Evolutionary conservation across 257 asterid genomes (phyloP).

Genomic region (Craterostigma plantagineum): DNA sequence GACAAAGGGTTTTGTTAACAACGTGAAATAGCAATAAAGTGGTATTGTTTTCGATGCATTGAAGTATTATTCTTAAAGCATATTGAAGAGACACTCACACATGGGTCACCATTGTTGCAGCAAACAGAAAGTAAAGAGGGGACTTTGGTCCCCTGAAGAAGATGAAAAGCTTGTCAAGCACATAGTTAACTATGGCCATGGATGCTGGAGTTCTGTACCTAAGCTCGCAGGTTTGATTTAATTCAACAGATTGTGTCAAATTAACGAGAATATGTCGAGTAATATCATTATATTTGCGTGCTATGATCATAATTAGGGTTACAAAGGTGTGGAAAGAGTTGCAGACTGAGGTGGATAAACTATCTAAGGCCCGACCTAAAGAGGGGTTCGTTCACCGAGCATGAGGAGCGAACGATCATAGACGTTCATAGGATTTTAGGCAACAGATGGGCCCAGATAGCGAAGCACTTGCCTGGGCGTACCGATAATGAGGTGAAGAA

Average conservation of each 20-base stretch:
- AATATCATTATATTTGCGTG: not conserved
- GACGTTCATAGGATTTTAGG: slow-evolving; percentile 79
- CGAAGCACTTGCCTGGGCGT: slow-evolving; percentile 85
- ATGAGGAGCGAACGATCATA: slow-evolving; percentile 64
- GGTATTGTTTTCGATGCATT: too few relatives aligned
- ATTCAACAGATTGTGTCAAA: too few relatives aligned
- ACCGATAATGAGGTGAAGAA: slow-evolving; percentile 93
- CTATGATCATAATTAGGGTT: slow-evolving; percentile 27
- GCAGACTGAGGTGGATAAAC: slow-evolving; percentile 85
- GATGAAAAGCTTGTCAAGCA: slow-evolving; percentile 65
- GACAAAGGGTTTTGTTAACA: too few relatives aligned
- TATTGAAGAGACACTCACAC: too few relatives aligned
- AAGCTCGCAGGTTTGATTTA: slow-evolving; percentile 37
- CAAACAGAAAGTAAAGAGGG: slow-evolving; percentile 87
- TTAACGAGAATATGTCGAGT: too few relatives aligned
- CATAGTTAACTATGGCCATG: slow-evolving; percentile 63
- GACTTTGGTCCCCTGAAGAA: slow-evolving; percentile 94
- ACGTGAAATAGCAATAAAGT: too few relatives aligned
- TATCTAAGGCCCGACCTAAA: slow-evolving; percentile 86
- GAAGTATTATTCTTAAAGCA: too few relatives aligned
- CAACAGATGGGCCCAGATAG: slow-evolving; percentile 94
- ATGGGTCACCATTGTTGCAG: slow-evolving; percentile 94
- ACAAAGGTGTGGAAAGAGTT: slow-evolving; percentile 91
- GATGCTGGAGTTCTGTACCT: slow-evolving; percentile 95
- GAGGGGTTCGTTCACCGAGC: slow-evolving; percentile 67